Conservation (phyloP, 192 early-diverging fungal genomes). For the Rhizophagus sp. region DNA sequence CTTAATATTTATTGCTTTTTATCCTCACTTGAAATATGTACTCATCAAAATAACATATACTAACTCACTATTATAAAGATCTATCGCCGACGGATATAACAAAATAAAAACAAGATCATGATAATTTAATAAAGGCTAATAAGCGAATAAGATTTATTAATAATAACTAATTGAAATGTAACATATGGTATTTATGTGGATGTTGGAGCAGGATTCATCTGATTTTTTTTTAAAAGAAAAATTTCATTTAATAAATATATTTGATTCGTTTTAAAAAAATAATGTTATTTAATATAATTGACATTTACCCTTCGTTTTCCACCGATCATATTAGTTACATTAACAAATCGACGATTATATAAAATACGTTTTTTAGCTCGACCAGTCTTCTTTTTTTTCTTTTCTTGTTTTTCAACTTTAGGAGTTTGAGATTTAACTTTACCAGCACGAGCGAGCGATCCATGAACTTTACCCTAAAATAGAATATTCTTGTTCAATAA, state of each 20-base stretch:
- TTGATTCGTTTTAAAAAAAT: not conserved
- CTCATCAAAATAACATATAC: not conserved
- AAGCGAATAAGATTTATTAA: too few relatives aligned
- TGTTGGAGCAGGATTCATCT: slow-evolving; percentile 57
- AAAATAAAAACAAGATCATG: too few relatives aligned
- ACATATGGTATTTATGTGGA: slow-evolving; percentile 34
- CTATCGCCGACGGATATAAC: too few relatives aligned
- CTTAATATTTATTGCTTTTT: not conserved
- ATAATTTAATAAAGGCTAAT: too few relatives aligned
- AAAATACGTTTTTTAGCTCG: slow-evolving; percentile 96
- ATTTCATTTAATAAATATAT: not conserved
- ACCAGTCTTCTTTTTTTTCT: slow-evolving; percentile 91
- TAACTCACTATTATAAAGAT: too few relatives aligned
- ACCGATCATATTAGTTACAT: slow-evolving; percentile 79
- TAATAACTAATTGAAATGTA: too few relatives aligned
- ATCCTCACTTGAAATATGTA: not conserved
- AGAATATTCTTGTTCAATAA: not conserved
- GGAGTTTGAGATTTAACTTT: slow-evolving; percentile 99
- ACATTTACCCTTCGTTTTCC: slow-evolving; percentile 85
- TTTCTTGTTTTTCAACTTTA: slow-evolving; percentile 97
- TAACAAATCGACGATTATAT: slow-evolving; percentile 98
- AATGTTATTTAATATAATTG: not conserved
- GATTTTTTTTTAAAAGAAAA: not conserved
- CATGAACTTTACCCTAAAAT: slow-evolving; percentile 98
- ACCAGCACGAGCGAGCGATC: slow-evolving; percentile 99